Conservation (phyloP, 441 rosid genomes). For the Jatropha podagrica region DNA sequence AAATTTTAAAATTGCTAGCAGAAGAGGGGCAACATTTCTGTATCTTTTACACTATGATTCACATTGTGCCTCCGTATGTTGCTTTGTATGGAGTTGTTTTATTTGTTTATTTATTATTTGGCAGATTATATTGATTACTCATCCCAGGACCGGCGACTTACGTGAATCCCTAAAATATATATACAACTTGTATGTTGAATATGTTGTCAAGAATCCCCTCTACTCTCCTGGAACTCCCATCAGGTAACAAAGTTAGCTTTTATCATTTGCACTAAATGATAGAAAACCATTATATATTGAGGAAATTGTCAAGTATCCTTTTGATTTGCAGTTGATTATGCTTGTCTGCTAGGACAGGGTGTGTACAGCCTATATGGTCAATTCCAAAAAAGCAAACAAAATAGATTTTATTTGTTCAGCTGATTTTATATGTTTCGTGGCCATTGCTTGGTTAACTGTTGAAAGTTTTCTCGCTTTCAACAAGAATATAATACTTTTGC, state of each 20-base stretch:
- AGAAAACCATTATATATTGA: not conserved
- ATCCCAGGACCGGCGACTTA: conserved; percentile 86
- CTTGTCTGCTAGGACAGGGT: not conserved
- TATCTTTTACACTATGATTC: not conserved
- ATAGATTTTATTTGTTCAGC: not conserved
- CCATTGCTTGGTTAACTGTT: not conserved
- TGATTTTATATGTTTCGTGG: not conserved
- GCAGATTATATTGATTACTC: conserved; percentile 85
- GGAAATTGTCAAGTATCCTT: not conserved
- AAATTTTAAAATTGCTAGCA: not conserved
- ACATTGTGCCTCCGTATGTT: conserved; percentile 2
- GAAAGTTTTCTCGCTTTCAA: not conserved
- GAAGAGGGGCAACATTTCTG: not conserved
- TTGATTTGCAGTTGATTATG: not conserved
- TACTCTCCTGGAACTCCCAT: conserved; percentile 76
- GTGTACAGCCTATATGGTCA: not conserved
- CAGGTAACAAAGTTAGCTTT: conserved; percentile 44
- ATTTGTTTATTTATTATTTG: conserved; percentile 12
- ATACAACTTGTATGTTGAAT: conserved; percentile 82
- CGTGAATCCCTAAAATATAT: conserved; percentile 80
- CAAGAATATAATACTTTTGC: not conserved
- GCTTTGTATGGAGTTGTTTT: not conserved
- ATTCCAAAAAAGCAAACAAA: not conserved
- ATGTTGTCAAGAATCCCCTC: conserved; percentile 80
- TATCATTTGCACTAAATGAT: not conserved